These are phyloP conservation scores for Podochytrium sp. DNA, from an alignment of 192 early-diverging fungal species.

Conservation along the genomic window DNA sequence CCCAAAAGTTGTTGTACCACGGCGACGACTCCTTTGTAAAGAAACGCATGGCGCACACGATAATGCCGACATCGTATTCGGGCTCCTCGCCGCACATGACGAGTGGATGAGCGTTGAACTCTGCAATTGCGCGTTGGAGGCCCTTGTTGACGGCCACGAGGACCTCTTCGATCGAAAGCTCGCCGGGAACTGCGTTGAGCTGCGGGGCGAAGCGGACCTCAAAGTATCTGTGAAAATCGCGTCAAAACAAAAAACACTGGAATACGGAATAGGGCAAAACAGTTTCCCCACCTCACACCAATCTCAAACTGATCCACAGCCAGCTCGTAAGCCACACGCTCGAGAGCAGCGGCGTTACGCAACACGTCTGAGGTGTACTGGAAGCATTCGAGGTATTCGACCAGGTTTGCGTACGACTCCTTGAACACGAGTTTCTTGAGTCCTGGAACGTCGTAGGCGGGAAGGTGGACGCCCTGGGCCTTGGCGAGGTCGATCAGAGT, in stretches of 20 bases:
- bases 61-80: not conserved
- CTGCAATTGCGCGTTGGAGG: not conserved
- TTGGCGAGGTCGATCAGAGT: conserved; percentile 16
- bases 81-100: conserved; percentile 7
- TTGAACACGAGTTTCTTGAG: conserved; percentile 11
- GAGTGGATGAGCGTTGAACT: conserved; percentile 2
- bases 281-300: not conserved
- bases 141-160: conserved; percentile 2
- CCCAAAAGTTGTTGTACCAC: conserved; percentile 25
- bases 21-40: conserved; percentile 8
- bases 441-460: not conserved
- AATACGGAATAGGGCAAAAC: not conserved
- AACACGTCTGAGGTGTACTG: conserved; percentile 7
- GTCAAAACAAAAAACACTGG: no score
- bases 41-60: conserved; percentile 24
- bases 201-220: conserved; percentile 26
- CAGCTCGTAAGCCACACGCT: conserved; percentile 23
- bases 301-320: conserved; percentile 21
- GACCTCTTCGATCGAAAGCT: conserved; percentile 15
- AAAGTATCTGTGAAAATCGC: conserved; percentile 2
- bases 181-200: conserved; percentile 18
- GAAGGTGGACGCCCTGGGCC: not conserved
- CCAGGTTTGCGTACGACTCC: not conserved
- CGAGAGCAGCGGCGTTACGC: not conserved
- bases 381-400: conserved; percentile 28